A percentile compares a stretch with the other conserved stretches of the same genome.
These are phyloP conservation scores for Boletus rubroflammeus DNA, from an alignment of 768 basidiomycete genomes.

Conservation along the genomic window DNA sequence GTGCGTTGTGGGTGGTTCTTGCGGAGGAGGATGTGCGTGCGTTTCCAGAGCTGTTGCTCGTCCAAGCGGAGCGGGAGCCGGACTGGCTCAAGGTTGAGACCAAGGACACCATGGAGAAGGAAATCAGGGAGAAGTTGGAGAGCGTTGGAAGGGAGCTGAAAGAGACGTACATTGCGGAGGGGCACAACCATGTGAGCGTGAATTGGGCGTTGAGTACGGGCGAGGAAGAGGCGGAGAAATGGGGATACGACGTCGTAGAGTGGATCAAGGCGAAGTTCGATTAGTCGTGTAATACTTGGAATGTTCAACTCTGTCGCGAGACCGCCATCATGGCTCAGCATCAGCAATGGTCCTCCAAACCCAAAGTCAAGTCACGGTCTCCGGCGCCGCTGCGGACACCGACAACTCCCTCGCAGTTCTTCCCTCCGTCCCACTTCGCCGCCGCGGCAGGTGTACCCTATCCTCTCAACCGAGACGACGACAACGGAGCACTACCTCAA, in stretches of 20 bases:
- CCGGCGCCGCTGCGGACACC: slow-evolving; percentile 34
- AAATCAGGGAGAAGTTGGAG: slow-evolving; percentile 36
- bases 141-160: slow-evolving; percentile 15
- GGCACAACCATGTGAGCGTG: slow-evolving; percentile 64
- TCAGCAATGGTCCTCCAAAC: slow-evolving; percentile 13
- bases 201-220: slow-evolving; percentile 49
- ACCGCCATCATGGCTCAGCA: slow-evolving; percentile 8
- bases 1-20: slow-evolving; percentile 38
- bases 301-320: neutral
- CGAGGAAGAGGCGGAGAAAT: slow-evolving; percentile 56
- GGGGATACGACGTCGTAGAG: slow-evolving; percentile 47
- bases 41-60: slow-evolving; percentile 47
- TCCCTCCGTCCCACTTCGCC: slow-evolving; percentile 57
- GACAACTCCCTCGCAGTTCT: slow-evolving; percentile 36
- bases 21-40: slow-evolving; percentile 32
- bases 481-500: neutral
- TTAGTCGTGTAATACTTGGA: slow-evolving; percentile 6
- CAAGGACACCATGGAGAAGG: slow-evolving; percentile 37
- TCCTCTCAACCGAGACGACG: slow-evolving; percentile 11
- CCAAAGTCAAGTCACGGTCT: slow-evolving; percentile 41
- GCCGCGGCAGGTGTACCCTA: slow-evolving; percentile 43
- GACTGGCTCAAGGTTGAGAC: slow-evolving; percentile 37
- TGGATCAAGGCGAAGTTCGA: slow-evolving; percentile 30
- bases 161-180: slow-evolving; percentile 38
- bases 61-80: slow-evolving; percentile 55